A percentile compares a stretch with the other conserved stretches of the same genome.
These are phyloP conservation scores for barley (Hordeum vulgare) DNA, from an alignment of 176 grass and related monocot genomes.

Conservation along the genomic window MorexV3_pseudomolecules_assembly NC_058520.1:568408734-568409233, in stretches of 20 bases:
- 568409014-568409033: background rate
- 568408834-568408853: slow-evolving; percentile 92
- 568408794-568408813: slow-evolving; percentile 19
- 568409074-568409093: slow-evolving; percentile 93
- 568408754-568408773: slow-evolving; percentile 24
- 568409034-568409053: background rate
- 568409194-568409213: slow-evolving; percentile 77
- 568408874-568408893: slow-evolving; percentile 64
- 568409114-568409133: slow-evolving; percentile 76
- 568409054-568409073: slow-evolving; percentile 88
- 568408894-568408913: slow-evolving; percentile 26
- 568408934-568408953: too few relatives aligned
- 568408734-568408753: slow-evolving; percentile 91
- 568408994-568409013: too few relatives aligned
- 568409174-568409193: slow-evolving; percentile 84
- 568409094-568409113: slow-evolving; percentile 94
- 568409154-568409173: slow-evolving; percentile 93
- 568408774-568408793: background rate
- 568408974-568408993: too few relatives aligned
- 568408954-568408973: too few relatives aligned
- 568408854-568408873: slow-evolving; percentile 38
- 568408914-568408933: slow-evolving; percentile 4
- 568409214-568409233: slow-evolving; percentile 72
- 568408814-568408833: slow-evolving; percentile 57
- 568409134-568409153: slow-evolving; percentile 97